These are phyloP conservation scores for Trichophyton simii DNA, from an alignment of 2,329 filamentous ascomycete species.

Conservation along the genomic window DNA sequence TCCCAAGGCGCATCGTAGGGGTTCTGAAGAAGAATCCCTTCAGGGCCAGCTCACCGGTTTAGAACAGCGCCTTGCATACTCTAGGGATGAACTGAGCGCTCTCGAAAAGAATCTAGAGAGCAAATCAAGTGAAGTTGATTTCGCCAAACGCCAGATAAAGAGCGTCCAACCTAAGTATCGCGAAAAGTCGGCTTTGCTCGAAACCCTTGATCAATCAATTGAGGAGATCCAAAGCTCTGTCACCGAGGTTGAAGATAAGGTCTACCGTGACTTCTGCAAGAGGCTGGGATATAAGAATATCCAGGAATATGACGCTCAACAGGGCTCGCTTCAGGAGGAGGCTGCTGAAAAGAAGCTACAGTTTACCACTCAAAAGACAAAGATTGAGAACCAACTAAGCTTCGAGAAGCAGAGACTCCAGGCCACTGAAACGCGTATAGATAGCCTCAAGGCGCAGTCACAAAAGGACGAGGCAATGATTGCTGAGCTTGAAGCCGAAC, in stretches of 20 bases:
- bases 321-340: constrained; percentile 84
- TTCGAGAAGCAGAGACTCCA: constrained; percentile 61
- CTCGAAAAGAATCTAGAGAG: constrained; percentile 73
- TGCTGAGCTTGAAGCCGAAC: constrained; percentile 56
- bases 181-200: constrained; percentile 57
- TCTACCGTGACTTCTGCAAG: constrained; percentile 76
- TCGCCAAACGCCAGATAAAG: constrained; percentile 58
- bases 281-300: constrained; percentile 80
- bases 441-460: constrained; percentile 53
- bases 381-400: constrained; percentile 47
- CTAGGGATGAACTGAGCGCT: constrained; percentile 62
- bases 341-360: constrained; percentile 73
- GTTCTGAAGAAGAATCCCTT: constrained; percentile 65
- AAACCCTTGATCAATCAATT: constrained; percentile 47
- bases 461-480: constrained; percentile 58
- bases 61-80: constrained; percentile 59
- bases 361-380: constrained; percentile 65
- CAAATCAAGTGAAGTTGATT: constrained; percentile 69
- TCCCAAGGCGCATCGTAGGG: constrained; percentile 63
- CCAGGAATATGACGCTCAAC: constrained; percentile 83
- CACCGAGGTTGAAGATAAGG: constrained; percentile 69
- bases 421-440: constrained; percentile 56
- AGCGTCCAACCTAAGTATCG: constrained; percentile 68
- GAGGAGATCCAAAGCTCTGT: constrained; percentile 51
- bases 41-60: constrained; percentile 68